Base-by-base conservation (phyloP, 768 basidiomycete genomes). In the Amanita pseudoporphyria region DNA sequence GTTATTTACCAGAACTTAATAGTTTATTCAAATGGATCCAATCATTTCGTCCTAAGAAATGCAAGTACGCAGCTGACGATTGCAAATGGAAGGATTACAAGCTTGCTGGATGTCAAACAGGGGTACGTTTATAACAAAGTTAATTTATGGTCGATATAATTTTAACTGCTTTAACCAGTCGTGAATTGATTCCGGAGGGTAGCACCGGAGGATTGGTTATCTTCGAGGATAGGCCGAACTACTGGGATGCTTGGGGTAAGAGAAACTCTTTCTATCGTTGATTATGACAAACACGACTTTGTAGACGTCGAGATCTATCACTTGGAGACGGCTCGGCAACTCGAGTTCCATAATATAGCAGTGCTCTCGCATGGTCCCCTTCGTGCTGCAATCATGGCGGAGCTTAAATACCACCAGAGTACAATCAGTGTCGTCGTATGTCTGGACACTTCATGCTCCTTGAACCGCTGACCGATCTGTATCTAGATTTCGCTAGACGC, bases 281-380 rank as follows among this genome's bases (percentile, higher is more conserved):
- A 21, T 5, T 18, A 16, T 24, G 5, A 22, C 6, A n/a, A 9
- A 14, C 39, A 9, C 41, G 21, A 35, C 26, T 22, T 35, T 26
- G 14, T 57, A 86, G 90, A 94, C 65, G 90, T 94, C 52, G 93
- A 98, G 59, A 78, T 93, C 24, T 91, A 93, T 64, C 93, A 96
- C 62, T 70, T 98, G 26, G 92, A 98, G 66, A 93, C 82, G 9
- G 71, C 77, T n/a, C 75, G 74, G 24, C 79, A 73, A 6, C 72
- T 99, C 28, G 70, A 78, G 51, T 96, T 97, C 58, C 67, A 74
- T 3, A 73, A 79, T 18, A 67, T 93, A 40, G 70, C 71, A 2
- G 76, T 97, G 32, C 64, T 82, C 16, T 78, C 85, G 6, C 77
- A 81, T 52, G 96, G 95, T 0, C 90, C 94, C 2, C 68, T 95